phyloP scores from a whole-genome alignment of 2,329 filamentous ascomycete genomes.

The Xenoacremonium recifei region DNA sequence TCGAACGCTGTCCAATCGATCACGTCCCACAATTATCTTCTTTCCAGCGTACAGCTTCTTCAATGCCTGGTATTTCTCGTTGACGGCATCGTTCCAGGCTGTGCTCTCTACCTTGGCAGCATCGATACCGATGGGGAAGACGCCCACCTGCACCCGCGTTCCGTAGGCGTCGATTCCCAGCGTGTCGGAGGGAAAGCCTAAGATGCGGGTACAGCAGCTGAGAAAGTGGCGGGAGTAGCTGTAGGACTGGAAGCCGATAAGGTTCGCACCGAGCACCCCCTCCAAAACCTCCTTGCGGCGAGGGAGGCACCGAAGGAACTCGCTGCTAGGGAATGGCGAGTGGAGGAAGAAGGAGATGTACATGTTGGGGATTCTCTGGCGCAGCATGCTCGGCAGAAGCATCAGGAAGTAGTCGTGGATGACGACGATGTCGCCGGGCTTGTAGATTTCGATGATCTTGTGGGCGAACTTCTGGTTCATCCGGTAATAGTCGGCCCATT shows the following conservation, averaged over 20 bases:
- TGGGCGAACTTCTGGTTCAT: conserved; percentile 94
- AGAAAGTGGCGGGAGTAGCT: conserved; percentile 94
- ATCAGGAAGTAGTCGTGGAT: conserved; percentile 95
- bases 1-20: conserved; percentile 88
- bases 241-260: conserved; percentile 93
- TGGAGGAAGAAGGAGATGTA: conserved; percentile 96
- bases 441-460: conserved; percentile 83
- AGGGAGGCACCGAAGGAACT: conserved; percentile 87
- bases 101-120: conserved; percentile 72
- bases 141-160: conserved; percentile 83
- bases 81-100: conserved; percentile 69
- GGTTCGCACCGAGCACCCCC: conserved; percentile 85
- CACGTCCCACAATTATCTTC: conserved; percentile 92
- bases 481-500: conserved; percentile 90
- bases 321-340: conserved; percentile 92
- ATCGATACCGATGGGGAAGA: conserved; percentile 94
- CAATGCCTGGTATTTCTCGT: conserved; percentile 71
- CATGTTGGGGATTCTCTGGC: conserved; percentile 81
- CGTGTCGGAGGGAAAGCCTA: conserved; percentile 85
- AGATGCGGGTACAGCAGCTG: conserved; percentile 86
- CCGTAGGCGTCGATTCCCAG: conserved; percentile 88
- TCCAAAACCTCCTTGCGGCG: conserved; percentile 87
- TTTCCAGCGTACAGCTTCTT: conserved; percentile 80
- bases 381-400: conserved; percentile 82
- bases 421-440: conserved; percentile 87